Evolutionary conservation across 768 basidiomycete species (phyloP).

Genomic region (Cyclocybe aegerita): DNA sequence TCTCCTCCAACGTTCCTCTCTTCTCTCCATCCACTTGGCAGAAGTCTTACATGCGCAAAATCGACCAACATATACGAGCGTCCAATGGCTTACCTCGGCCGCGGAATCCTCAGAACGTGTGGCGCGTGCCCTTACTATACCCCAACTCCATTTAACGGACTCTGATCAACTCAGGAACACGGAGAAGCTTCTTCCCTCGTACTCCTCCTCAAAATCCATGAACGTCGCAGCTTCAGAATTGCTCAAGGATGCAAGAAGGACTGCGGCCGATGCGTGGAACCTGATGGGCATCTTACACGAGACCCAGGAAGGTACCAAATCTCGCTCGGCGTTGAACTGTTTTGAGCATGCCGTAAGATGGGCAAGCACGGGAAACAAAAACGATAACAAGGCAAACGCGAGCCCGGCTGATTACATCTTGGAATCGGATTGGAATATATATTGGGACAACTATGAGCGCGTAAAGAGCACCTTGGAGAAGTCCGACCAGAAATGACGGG

Average conservation of each 20-base stretch:
- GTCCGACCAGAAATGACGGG: background rate
- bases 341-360: slow-evolving; percentile 71
- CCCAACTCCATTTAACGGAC: slow-evolving; percentile 32
- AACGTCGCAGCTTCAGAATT: slow-evolving; percentile 53
- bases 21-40: slow-evolving; percentile 70
- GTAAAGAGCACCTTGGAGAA: slow-evolving; percentile 29
- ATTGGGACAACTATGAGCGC: slow-evolving; percentile 63
- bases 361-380: slow-evolving; percentile 49
- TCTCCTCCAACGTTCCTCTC: slow-evolving; percentile 71
- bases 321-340: slow-evolving; percentile 50
- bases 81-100: slow-evolving; percentile 58
- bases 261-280: slow-evolving; percentile 76
- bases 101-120: slow-evolving; percentile 71
- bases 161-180: slow-evolving; percentile 27
- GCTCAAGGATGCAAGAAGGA: slow-evolving; percentile 67
- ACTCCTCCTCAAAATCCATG: slow-evolving; percentile 48
- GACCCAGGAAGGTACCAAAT: slow-evolving; percentile 30
- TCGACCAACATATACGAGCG: slow-evolving; percentile 39
- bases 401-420: slow-evolving; percentile 51
- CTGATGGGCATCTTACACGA: slow-evolving; percentile 70
- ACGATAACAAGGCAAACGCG: slow-evolving; percentile 24
- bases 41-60: slow-evolving; percentile 63
- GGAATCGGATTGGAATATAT: slow-evolving; percentile 59
- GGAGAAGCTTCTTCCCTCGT: slow-evolving; percentile 39
- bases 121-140: slow-evolving; percentile 50